phyloP scores from a whole-genome alignment of 768 basidiomycete genomes.

The Gymnopilus junonius region DNA sequence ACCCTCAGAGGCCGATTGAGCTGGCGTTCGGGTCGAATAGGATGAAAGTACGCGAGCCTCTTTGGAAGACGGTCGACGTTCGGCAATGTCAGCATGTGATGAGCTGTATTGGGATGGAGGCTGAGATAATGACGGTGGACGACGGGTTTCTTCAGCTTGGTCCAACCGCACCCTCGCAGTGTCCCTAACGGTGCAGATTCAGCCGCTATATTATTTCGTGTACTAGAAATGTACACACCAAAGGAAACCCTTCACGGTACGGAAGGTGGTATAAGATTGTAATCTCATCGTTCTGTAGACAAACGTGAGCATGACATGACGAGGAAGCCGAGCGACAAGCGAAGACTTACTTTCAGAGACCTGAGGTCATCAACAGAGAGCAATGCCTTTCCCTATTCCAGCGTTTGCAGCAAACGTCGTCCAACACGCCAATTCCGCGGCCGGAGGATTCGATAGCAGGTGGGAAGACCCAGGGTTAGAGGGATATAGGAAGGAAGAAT shows the following conservation, averaged over 20 bases:
- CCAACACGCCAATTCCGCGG: slow-evolving; percentile 77
- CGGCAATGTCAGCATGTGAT: not conserved
- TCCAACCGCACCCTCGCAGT: slow-evolving; percentile 89
- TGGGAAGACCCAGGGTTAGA: no score
- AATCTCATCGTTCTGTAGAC: slow-evolving; percentile 73
- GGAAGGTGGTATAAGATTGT: slow-evolving; percentile 74
- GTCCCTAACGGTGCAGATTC: slow-evolving; percentile 53
- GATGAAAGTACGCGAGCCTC: slow-evolving; percentile 1
- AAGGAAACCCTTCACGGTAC: slow-evolving; percentile 54
- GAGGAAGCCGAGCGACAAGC: not conserved
- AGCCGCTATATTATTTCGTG: not conserved
- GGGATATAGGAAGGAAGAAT: no score
- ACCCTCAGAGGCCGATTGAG: slow-evolving; percentile 2
- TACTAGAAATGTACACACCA: slow-evolving; percentile 46
- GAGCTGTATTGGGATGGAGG: not conserved
- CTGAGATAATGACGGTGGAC: slow-evolving; percentile 33
- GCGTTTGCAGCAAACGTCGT: slow-evolving; percentile 85
- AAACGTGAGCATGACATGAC: not conserved
- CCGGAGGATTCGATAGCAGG: no score
- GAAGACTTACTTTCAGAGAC: slow-evolving; percentile 81
- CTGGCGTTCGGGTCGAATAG: not conserved
- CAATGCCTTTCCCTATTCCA: slow-evolving; percentile 82
- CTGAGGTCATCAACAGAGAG: slow-evolving; percentile 74
- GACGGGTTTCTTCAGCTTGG: slow-evolving; percentile 79
- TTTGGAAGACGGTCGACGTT: not conserved